phyloP scores from a whole-genome alignment of 495 filamentous ascomycete species.

The Apodospora peruviana region DNA sequence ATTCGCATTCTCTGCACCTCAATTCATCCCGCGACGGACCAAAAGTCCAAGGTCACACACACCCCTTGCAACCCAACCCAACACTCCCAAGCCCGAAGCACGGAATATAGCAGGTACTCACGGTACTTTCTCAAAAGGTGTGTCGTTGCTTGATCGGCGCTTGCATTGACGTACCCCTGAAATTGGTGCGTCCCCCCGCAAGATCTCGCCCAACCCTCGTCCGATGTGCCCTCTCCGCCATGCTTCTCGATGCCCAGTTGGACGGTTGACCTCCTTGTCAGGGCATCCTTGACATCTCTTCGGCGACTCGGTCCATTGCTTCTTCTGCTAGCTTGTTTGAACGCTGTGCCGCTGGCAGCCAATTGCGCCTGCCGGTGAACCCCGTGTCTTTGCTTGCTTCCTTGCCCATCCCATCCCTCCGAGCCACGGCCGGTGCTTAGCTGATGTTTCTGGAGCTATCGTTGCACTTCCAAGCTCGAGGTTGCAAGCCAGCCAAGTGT shows the following conservation, averaged over 20 bases:
- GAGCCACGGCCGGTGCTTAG: neutral
- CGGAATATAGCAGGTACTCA: no score
- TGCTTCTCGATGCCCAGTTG: neutral
- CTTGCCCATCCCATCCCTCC: no score
- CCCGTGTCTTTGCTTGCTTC: constrained; percentile 11
- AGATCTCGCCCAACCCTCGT: constrained; percentile 9
- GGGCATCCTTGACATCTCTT: neutral
- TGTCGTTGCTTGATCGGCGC: constrained; percentile 7
- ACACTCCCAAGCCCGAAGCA: no score
- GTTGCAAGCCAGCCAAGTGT: no score
- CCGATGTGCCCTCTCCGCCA: neutral
- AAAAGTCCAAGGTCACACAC: no score
- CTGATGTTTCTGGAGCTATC: neutral
- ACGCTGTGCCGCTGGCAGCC: constrained; percentile 11
- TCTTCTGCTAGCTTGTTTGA: constrained; percentile 22
- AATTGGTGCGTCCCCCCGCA: constrained; percentile 3
- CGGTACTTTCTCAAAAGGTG: no score
- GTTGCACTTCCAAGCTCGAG: neutral
- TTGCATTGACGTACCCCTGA: constrained; percentile 16
- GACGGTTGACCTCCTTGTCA: neutral
- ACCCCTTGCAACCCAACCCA: no score
- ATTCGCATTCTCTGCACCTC: neutral
- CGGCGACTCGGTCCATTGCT: neutral
- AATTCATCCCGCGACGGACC: neutral
- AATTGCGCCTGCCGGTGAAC: constrained; percentile 16